These are phyloP conservation scores for Prunus fruticosa DNA, from an alignment of 306 rosid genomes.

Conservation along the genomic window DNA sequence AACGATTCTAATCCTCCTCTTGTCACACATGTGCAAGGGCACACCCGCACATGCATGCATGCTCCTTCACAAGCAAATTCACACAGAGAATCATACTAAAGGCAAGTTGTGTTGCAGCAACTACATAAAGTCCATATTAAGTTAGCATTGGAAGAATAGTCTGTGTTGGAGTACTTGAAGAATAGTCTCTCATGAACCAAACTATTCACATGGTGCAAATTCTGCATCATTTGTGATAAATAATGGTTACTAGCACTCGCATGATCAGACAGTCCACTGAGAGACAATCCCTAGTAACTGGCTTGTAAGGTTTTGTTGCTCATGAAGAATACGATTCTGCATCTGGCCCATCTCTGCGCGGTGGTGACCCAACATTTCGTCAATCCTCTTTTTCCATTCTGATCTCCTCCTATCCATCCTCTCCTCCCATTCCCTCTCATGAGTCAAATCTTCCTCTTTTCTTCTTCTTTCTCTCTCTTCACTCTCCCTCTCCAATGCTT, in stretches of 20 bases:
- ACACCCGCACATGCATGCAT: background rate
- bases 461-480: slow-evolving; percentile 78
- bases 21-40: background rate
- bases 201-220: slow-evolving; percentile 84
- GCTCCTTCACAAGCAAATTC: background rate
- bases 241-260: slow-evolving; percentile 85
- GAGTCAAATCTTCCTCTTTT: slow-evolving; percentile 66
- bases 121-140: no score
- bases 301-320: slow-evolving; percentile 79
- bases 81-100: background rate
- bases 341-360: slow-evolving; percentile 82
- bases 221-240: slow-evolving; percentile 95
- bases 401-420: slow-evolving; percentile 69
- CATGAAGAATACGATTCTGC: slow-evolving; percentile 82
- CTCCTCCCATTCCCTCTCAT: slow-evolving; percentile 77
- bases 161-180: background rate
- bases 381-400: slow-evolving; percentile 88
- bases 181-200: slow-evolving; percentile 73
- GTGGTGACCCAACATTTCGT: slow-evolving; percentile 72
- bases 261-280: slow-evolving; percentile 93
- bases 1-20: background rate
- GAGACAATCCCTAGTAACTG: slow-evolving; percentile 85
- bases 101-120: no score
- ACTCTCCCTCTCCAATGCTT: slow-evolving; percentile 66
- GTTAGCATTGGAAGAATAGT: background rate